Percentiles rank a stretch among this genome's conserved stretches.
phyloP scores from a whole-genome alignment of 345 rosid genomes.

The Dimocarpus longan region DNA sequence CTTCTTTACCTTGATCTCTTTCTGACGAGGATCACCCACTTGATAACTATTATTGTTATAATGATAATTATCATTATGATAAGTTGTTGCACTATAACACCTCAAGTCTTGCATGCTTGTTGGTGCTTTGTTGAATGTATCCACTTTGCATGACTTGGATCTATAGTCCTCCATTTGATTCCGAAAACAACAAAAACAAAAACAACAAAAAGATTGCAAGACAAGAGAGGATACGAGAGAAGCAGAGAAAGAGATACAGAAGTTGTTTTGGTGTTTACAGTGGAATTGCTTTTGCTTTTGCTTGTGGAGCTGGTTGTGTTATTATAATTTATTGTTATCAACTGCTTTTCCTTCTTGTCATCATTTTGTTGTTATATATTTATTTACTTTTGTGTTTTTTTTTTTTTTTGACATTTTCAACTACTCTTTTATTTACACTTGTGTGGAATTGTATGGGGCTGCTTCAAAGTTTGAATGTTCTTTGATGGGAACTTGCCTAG shows the following conservation, averaged over 20 bases:
- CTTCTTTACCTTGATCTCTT: slow-evolving; percentile 56
- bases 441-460: slow-evolving; percentile 7
- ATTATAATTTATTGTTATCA: slow-evolving; percentile 3
- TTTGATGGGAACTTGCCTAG: not conserved
- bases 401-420: slow-evolving; percentile 11
- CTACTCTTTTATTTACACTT: not conserved
- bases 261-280: not conserved
- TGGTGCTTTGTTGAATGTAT: slow-evolving; percentile 30
- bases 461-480: not conserved
- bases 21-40: slow-evolving; percentile 16
- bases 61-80: slow-evolving; percentile 1
- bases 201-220: not conserved
- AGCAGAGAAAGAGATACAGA: not conserved
- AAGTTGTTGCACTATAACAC: slow-evolving; percentile 49
- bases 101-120: slow-evolving; percentile 63
- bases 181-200: not conserved
- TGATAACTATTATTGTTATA: slow-evolving; percentile 8
- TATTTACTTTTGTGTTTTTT: not conserved
- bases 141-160: slow-evolving; percentile 56
- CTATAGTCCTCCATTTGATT: slow-evolving; percentile 54
- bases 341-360: not conserved
- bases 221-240: not conserved
- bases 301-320: slow-evolving; percentile 9
- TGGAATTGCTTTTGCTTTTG: slow-evolving; percentile 9
- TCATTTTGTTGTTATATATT: not conserved